Conservation (phyloP, 1,139 yeast species). For the Saccharomycopsis phalli region DNA sequence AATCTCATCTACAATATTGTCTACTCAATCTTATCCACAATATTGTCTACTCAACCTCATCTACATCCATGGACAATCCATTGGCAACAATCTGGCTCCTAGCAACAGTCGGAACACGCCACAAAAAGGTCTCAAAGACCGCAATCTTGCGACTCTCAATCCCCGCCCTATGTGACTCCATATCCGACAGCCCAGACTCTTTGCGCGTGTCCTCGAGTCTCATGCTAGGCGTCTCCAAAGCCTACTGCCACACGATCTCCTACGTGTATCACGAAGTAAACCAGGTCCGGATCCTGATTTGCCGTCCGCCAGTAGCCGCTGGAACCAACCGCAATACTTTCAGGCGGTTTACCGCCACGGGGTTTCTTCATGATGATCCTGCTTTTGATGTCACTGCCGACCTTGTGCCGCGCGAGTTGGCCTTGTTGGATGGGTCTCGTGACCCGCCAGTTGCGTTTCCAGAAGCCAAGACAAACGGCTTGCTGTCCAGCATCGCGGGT, state of each 20-base stretch:
- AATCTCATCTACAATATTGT: too few relatives aligned
- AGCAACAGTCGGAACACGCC: conserved; percentile 15
- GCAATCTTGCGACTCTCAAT: conserved; percentile 9
- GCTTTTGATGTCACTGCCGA: conserved; percentile 32
- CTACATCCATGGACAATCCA: too few relatives aligned
- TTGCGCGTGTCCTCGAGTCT: conserved; percentile 43
- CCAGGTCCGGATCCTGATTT: conserved; percentile 26
- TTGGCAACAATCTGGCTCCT: conserved; percentile 16
- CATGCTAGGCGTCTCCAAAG: conserved; percentile 48
- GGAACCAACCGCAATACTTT: too few relatives aligned
- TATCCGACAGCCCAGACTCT: conserved; percentile 25
- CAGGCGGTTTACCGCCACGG: too few relatives aligned
- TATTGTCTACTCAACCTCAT: too few relatives aligned
- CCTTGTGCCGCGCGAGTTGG: conserved; percentile 26
- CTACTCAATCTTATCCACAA: too few relatives aligned
- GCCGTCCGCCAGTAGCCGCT: too few relatives aligned
- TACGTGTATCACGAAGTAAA: conserved; percentile 34
- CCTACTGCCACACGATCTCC: conserved; percentile 43
- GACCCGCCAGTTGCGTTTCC: too few relatives aligned
- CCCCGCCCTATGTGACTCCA: conserved; percentile 15
- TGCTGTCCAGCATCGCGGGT: too few relatives aligned
- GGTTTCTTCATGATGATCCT: conserved; percentile 31
- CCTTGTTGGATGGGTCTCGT: conserved; percentile 21
- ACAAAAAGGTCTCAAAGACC: conserved; percentile 10
- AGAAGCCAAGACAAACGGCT: too few relatives aligned